Evolutionary conservation across 2,329 filamentous ascomycete genomes (phyloP).

Genomic region (Talaromyces sp.): DNA sequence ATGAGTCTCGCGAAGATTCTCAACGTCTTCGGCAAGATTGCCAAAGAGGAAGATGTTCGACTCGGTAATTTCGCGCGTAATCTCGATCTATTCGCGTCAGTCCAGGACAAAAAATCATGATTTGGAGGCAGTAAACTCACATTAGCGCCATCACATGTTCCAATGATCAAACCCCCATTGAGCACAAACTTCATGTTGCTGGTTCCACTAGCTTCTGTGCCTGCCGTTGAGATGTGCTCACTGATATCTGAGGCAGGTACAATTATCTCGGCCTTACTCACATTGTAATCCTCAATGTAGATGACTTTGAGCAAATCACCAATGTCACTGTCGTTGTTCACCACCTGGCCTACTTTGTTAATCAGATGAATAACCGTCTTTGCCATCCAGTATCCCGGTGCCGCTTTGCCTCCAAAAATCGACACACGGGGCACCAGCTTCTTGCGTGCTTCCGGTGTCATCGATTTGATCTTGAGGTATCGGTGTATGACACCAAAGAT

Average conservation of each 20-base stretch:
- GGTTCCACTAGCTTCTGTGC: conserved; percentile 82
- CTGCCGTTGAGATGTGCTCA: conserved; percentile 97
- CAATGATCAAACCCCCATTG: conserved; percentile 95
- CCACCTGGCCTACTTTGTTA: conserved; percentile 82
- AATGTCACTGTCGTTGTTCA: conserved; percentile 89
- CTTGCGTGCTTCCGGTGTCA: conserved; percentile 79
- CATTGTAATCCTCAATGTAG: conserved; percentile 97
- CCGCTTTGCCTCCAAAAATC: conserved; percentile 96
- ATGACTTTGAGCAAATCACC: conserved; percentile 95
- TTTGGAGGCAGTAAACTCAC: conserved; percentile 52
- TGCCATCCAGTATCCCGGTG: conserved; percentile 99
- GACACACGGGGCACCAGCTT: conserved; percentile 83
- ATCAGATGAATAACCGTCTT: conserved; percentile 98
- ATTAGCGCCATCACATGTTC: conserved; percentile 96
- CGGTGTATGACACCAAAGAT: conserved; percentile 97
- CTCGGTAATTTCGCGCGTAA: conserved; percentile 93
- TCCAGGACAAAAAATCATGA: not conserved
- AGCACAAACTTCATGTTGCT: conserved; percentile 99
- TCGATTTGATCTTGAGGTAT: conserved; percentile 81
- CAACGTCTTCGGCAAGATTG: conserved; percentile 91
- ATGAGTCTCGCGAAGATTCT: conserved; percentile 88
- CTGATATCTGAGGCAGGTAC: conserved; percentile 90
- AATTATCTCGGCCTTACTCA: conserved; percentile 98
- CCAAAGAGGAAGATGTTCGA: conserved; percentile 99
- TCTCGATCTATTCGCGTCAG: conserved; percentile 66